Base-by-base conservation (phyloP, 768 basidiomycete species). In the Calvatia gigantea region DNA sequence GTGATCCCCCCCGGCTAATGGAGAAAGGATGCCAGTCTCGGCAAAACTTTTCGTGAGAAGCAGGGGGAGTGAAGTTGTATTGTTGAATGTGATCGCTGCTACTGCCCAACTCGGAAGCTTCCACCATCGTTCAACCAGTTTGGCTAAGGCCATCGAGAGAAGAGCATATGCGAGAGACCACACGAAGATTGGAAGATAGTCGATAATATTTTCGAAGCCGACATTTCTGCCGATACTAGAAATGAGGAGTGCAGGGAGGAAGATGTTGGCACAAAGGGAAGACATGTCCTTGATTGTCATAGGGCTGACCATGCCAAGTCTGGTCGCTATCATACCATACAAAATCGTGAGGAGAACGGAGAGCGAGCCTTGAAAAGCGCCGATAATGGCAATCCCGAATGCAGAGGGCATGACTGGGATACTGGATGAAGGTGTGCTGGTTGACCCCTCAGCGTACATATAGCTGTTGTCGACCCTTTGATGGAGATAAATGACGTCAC, bases 91-190 rank as follows among this genome's bases (percentile, higher is more conserved):
- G 31, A 32, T n/a, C 11, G 31, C 29, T 1, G 46, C 46, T 11
- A 48, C 46, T 32, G 31, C 33, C 46, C 46, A 48, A 17, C 46
- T 48, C n/a, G 46, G 46, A 32, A 48, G 33, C 33, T 19, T 27
- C 46, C 28, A 48, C 29, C 27, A 46, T 28, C 12, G 41, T 21
- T 21, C 41, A 23, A 12, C 19, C 11, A 42, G 41, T 21, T 42
- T 42, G n/a, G 19, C 41, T 5, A 25, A 19, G 11, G 4, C 41
- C 41, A 42, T 42, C 19, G 41, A 42, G 8, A 21, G 7, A 12
- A 23, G 11, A 8, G 41, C 25, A 12, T 42, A 42, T 19, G 25
- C 25, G 7, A 42, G 19, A 11, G 41, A 42, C 41, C 41, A 42
- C 23, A 42, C 17, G 17, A 42, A 42, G n/a, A 42, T 42, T 6